These are phyloP conservation scores for Globisporangium carolinianum DNA, from an alignment of 352 stramenopile species.

Conservation along the genomic window DNA sequence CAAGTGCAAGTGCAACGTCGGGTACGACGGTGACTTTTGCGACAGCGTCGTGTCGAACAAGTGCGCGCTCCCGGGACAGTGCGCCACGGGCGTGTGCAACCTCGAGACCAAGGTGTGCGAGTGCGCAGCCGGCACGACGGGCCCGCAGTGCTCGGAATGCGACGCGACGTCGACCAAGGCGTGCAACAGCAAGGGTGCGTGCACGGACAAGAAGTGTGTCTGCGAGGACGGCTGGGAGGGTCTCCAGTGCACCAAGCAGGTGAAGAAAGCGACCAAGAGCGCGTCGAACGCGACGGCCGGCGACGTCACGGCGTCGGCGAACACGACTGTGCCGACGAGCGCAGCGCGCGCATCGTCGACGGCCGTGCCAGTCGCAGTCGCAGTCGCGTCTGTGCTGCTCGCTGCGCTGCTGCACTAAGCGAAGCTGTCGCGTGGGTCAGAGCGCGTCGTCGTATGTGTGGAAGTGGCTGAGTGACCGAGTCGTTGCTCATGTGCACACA, in stretches of 20 bases:
- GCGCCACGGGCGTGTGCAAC: slow-evolving; percentile 59
- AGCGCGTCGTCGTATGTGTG: background rate
- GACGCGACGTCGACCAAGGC: slow-evolving; percentile 44
- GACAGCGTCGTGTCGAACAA: slow-evolving; percentile 64
- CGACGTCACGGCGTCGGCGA: slow-evolving; percentile 5
- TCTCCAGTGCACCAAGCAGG: slow-evolving; percentile 63
- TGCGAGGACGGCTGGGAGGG: slow-evolving; percentile 57
- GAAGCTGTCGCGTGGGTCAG: background rate
- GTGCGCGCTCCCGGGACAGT: slow-evolving; percentile 65
- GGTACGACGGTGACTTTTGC: slow-evolving; percentile 59
- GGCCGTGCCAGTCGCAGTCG: slow-evolving; percentile 18
- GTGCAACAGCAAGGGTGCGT: slow-evolving; percentile 59
- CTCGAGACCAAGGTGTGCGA: slow-evolving; percentile 57
- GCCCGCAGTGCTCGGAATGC: slow-evolving; percentile 66
- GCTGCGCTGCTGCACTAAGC: slow-evolving; percentile 16
- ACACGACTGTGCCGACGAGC: slow-evolving; percentile 13
- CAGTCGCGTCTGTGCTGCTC: slow-evolving; percentile 26
- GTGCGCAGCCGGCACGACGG: slow-evolving; percentile 53
- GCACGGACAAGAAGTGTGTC: slow-evolving; percentile 38
- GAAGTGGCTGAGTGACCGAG: background rate
- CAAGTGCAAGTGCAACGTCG: slow-evolving; percentile 65
- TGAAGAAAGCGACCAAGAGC: slow-evolving; percentile 27
- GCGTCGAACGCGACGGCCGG: slow-evolving; percentile 10
- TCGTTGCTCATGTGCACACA: background rate
- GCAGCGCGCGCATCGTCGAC: slow-evolving; percentile 15